Evolutionary conservation across 495 filamentous ascomycete genomes (phyloP), one percentile per base, ranked within the genome.

Genomic region (Neurospora tetraspora): DNA sequence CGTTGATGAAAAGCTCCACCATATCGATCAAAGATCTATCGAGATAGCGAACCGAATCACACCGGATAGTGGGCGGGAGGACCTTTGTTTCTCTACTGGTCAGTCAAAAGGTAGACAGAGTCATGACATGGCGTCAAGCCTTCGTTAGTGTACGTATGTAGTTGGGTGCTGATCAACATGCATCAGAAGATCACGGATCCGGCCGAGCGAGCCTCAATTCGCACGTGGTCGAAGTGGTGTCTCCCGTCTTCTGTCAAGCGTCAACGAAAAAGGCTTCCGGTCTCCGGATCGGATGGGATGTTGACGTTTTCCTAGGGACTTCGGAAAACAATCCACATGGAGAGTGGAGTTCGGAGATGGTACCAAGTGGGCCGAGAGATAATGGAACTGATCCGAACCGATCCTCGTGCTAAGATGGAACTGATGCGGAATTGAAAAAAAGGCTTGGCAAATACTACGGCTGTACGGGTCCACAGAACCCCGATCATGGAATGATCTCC

Each of bases 351-450:
- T 36, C 7, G 27, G 53, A 65, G 53, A 65, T 65, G 27, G 53
- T 65, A 31, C 53, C 27, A 65, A 65, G 53, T 65, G 53, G 53
- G 27, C 27, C 53, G 14, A 34, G 2, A 65, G 53, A 34, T 65
- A 65, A 36, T 36, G 34, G 34, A 61, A 61, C 20, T 61, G 53
- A 65, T 65, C 53, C 27, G 27, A 36, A 7, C 34, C 34, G 34
- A 36, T 36, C 27, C 34, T 36, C 34, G 34, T 36, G 34, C 34
- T 5, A 36, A 36, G 34, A 36, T 36, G 34, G 34, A 36, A 36
- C 34, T 65, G 27, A 34, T 34, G 53, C 73, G 39, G 71, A 76
- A 78, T 71, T 74, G 78, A 80, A 78, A 80, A 80, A 75, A 79
- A 72, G 8, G 68, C 77, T 80, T 78, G 78, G 78, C 78, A 39